Base-by-base conservation (phyloP, 1,284 basidiomycete species). In the Papiliotrema laurentii region DNA sequence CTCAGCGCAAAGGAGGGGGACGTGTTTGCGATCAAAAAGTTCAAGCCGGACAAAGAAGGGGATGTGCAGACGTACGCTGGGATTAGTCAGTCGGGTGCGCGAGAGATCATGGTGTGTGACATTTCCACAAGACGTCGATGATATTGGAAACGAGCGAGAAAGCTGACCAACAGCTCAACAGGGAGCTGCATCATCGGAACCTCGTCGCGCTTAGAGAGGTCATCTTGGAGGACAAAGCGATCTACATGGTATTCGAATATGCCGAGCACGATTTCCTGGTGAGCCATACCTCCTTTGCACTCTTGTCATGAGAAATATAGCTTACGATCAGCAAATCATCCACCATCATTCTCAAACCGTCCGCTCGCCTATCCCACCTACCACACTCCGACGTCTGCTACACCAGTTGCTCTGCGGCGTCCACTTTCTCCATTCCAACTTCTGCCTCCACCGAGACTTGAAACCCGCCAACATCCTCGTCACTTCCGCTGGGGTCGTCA, bases 401-500 rank as follows among this genome's bases (percentile, higher is more conserved):
- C 93, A 91, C 73, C 96, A 99, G 70, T 85, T 99, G n/a, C 77
- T 97, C 50, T 93, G 93, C 64, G 94, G 94, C 7, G 83, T 97
- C 9, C 79, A 92, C 47, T 98, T 97, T 71, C 84, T 98, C 7
- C 96, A 99, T 73, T 86, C 89, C 18, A 86, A 85, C 54, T 94
- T 96, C 75, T 90, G 97, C 64, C 81, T 98, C 5, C 93, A 97
- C 67, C 89, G 87, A 13, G 96, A 99, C 71, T 81, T 99, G 55
- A 99, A 99, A 73, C 96, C 96, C 0, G 96, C 96, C 22, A 99
- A 99, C 67, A 97, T 99, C 69, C 86, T 98, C 45, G 90, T 99
- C 47, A 97, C 86, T 13, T 83, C 85, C 4, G 66, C 74, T 11
- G 96, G 96, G 0, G 82, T 91, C 16, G 93, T 99, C 66, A 98